phyloP scores from a whole-genome alignment of 2,329 filamentous ascomycete species.

The Colletotrichum spaethianum region DNA sequence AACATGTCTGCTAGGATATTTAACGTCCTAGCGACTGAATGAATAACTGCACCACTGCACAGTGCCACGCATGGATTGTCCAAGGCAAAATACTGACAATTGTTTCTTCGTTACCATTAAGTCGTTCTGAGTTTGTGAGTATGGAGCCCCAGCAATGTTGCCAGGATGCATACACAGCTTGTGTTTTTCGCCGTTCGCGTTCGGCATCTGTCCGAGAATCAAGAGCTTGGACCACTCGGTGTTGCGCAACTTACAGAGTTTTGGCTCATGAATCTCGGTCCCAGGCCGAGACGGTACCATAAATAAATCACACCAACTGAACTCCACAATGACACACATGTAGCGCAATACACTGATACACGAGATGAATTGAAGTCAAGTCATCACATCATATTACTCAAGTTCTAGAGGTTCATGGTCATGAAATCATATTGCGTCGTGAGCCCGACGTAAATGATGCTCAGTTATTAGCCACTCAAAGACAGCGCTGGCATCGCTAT shows the following conservation, averaged over 20 bases:
- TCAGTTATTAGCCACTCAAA: neutral
- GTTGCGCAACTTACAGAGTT: neutral
- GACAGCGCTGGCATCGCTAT: slow-evolving; percentile 17
- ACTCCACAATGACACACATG: neutral
- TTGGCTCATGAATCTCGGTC: neutral
- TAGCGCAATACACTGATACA: neutral
- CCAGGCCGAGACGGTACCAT: neutral
- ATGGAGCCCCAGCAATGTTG: neutral
- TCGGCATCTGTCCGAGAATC: neutral
- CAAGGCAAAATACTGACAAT: no score
- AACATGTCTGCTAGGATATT: no score
- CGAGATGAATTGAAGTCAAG: neutral
- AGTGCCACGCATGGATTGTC: no score
- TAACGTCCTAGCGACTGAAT: no score
- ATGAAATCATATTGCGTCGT: slow-evolving; percentile 27
- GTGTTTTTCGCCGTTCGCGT: neutral
- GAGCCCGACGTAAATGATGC: slow-evolving; percentile 7
- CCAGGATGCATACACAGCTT: neutral
- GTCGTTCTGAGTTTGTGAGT: neutral
- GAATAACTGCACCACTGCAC: no score
- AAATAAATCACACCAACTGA: neutral
- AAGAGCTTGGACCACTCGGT: neutral
- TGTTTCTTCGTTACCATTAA: neutral
- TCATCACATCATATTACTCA: neutral
- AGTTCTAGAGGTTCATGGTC: slow-evolving; percentile 4